Evolutionary conservation across 148 eudicot species (phyloP), one percentile per base, ranked within the genome.

Genomic region (Cornus florida): DNA sequence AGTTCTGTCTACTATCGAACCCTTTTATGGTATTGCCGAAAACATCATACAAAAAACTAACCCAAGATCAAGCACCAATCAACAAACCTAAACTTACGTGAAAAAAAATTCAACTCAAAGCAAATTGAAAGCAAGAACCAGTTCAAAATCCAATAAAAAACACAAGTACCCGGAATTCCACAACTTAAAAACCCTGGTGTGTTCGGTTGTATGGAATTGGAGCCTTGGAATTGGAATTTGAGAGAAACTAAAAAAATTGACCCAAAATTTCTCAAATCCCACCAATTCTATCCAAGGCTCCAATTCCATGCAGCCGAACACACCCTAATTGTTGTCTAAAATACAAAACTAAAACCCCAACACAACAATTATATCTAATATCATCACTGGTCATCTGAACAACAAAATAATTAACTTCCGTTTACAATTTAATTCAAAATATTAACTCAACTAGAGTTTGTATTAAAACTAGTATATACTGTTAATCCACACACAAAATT

Each of bases 101-200:
- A n/a, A 22, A 35, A 64, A 70, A 75, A 65, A 22, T 75, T 24
- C 59, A 75, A 2, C 38, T n/a, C 31, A 64, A 64, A 62, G 56
- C 57, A 23, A 14, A 67, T 28, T 39, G n/a, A 22, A 64, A 65
- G n/a, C 43, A 31, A 57, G 7, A 6, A 23, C 11, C 2, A 41
- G 19, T 46, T 28, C 32, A 69, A 60, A 74, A 70, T 10, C 17
- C 0, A 57, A 12, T 16, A 0, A 14, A 57, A 57, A 57, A 57
- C 64, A 20, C 22, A 20, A n/a, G 8, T 17, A 13, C 20, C 66
- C 20, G 1, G 20, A 62, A 20, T 62, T 62, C 24, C 23, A 2
- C 23, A 4, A 62, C 66, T 17, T 1, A 1, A 35, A 7, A 7
- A 8, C 66, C 22, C 28, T 28, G 1, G 28, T 28, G 28, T 28